Conservation (phyloP, 129 eudicot species). For the Apium graveolens region DNA sequence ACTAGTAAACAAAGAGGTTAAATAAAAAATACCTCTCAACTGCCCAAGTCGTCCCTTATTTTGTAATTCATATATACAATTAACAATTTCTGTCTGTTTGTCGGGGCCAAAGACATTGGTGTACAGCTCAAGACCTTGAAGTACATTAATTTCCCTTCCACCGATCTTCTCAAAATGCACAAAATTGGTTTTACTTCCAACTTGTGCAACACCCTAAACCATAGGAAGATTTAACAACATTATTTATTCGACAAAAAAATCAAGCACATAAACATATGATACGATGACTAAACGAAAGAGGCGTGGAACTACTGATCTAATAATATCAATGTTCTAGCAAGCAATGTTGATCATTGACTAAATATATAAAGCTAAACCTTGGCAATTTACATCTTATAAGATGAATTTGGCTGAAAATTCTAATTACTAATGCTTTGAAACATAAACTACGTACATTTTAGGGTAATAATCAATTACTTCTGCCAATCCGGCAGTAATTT, state of each 20-base stretch:
- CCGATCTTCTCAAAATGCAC: constrained; percentile 33
- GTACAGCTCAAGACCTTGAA: constrained; percentile 64
- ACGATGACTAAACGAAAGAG: no score
- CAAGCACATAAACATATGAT: no score
- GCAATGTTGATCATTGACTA: no score
- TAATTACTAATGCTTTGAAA: no score
- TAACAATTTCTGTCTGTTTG: constrained; percentile 50
- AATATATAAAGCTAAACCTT: no score
- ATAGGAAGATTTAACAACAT: constrained; percentile 8
- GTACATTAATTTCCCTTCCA: constrained; percentile 35
- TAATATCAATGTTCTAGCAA: no score
- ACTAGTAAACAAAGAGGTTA: neutral
- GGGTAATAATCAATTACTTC: no score
- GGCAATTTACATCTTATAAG: no score
- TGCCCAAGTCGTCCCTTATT: constrained; percentile 52
- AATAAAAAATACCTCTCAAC: constrained; percentile 33
- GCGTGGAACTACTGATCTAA: no score
- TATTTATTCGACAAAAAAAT: neutral
- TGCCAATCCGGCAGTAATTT: no score
- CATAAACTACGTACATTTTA: no score
- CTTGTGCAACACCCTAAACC: constrained; percentile 18
- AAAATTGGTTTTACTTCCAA: constrained; percentile 42
- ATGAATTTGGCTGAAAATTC: no score
- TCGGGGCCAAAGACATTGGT: constrained; percentile 40
- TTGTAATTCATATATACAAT: constrained; percentile 45